Base-by-base conservation (phyloP, 2,329 filamentous ascomycete genomes). In the Gremmenia infestans region DNA sequence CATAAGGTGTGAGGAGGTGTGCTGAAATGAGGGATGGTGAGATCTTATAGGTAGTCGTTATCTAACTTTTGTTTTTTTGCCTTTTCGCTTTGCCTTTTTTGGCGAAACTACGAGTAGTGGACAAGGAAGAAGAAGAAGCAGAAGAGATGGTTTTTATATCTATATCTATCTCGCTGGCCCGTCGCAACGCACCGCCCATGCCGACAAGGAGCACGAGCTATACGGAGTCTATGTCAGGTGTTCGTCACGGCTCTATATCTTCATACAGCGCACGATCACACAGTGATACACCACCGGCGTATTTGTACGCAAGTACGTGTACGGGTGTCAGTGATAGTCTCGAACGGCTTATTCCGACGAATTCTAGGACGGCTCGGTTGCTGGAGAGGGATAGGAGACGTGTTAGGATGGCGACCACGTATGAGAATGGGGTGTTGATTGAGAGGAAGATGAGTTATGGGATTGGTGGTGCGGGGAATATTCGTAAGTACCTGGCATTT, bases 381-480 rank as follows among this genome's bases (percentile, higher is more conserved):
- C 17, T 15, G 23, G 22, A 40, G n/a, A 47, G 32, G 42, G 42
- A 45, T 45, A 45, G 42, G 19, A 19, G 17, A 14, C 15, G 42
- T 8, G 19, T 45, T 23, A 25, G 22, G 42, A 45, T 45, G 42
- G 22, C 42, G 42, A 14, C 6, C 6, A 60, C 43, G 23, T 46
- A 25, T 23, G 43, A 28, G 15, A 46, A 47, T 42, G 50, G 23
- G 12, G 47, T 43, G 17, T n/a, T 48, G 25, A 55, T 51, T 50
- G 65, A 68, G 50, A 53, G 49, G 48, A 63, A 58, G 46, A 65
- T 56, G 54, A 68, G 66, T 54, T 66, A 61, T 63, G 67, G 67
- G 4, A 68, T 68, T 58, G 67, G 66, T 35, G 67, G 67, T 0
- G 67, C 67, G 4, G 67, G 67, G 4, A 69, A 69, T 59, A 68